Evolutionary conservation across 169 alveolate genomes (phyloP).

Genomic region (Eimeria praecox): DNA sequence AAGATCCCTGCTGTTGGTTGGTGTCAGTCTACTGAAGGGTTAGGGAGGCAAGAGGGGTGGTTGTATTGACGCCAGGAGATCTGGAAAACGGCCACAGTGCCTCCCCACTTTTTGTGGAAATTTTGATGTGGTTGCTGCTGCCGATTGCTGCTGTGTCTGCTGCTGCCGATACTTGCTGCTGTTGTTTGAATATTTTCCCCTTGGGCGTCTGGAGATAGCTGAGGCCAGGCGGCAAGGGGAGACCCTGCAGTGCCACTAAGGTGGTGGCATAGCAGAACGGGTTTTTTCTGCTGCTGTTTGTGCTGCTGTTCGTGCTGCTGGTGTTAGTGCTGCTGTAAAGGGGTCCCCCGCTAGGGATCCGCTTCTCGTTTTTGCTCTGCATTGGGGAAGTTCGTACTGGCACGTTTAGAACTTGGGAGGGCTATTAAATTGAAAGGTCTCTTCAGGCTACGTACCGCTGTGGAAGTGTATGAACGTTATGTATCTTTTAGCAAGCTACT

Average conservation of each 20-base stretch:
- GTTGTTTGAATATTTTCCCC: slow-evolving; percentile 6
- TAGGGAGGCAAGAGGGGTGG: slow-evolving; percentile 16
- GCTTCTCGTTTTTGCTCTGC: slow-evolving; percentile 7
- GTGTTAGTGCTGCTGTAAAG: slow-evolving; percentile 49
- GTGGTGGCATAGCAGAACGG: slow-evolving; percentile 48
- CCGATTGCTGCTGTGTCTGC: slow-evolving; percentile 70
- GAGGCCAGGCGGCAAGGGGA: slow-evolving; percentile 28
- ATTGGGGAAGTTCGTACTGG: slow-evolving; percentile 31
- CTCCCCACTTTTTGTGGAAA: not conserved
- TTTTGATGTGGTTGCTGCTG: slow-evolving; percentile 43
- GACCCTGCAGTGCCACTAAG: slow-evolving; percentile 39
- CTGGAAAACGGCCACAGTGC: slow-evolving; percentile 2
- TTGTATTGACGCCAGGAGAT: not conserved
- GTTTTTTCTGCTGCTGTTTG: slow-evolving; percentile 53
- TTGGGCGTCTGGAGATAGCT: not conserved
- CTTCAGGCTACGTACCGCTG: not conserved
- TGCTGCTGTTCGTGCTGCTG: slow-evolving; percentile 76
- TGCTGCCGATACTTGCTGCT: slow-evolving; percentile 70
- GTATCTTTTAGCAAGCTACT: not conserved
- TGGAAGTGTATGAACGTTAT: not conserved
- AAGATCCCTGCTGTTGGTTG: not conserved
- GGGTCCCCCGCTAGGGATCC: not conserved
- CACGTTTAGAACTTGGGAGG: slow-evolving; percentile 13
- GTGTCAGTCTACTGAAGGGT: not conserved
- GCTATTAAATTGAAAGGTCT: not conserved